Conservation (phyloP, 2,329 filamentous ascomycete species). For the Ilyonectria destructans region DNA sequence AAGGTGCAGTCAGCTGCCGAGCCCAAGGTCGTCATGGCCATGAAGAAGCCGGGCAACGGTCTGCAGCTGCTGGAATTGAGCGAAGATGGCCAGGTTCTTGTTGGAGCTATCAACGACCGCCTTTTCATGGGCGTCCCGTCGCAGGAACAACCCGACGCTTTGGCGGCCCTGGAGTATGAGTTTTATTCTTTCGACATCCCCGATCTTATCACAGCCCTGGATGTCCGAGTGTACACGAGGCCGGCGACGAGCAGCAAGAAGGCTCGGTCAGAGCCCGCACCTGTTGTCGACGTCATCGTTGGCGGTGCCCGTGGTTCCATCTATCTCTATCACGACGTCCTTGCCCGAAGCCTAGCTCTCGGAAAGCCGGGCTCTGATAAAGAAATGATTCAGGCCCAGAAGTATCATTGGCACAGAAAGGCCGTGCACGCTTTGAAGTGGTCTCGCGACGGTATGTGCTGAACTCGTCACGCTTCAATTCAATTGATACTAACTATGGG, state of each 20-base stretch:
- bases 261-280: slow-evolving; percentile 47
- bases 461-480: neutral
- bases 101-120: slow-evolving; percentile 57
- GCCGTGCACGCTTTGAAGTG: slow-evolving; percentile 90
- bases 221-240: slow-evolving; percentile 66
- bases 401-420: slow-evolving; percentile 92
- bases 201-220: slow-evolving; percentile 78
- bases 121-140: slow-evolving; percentile 55
- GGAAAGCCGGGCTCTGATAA: slow-evolving; percentile 58
- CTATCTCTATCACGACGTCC: slow-evolving; percentile 84
- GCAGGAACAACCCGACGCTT: slow-evolving; percentile 37
- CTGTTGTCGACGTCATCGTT: slow-evolving; percentile 80
- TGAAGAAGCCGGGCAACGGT: slow-evolving; percentile 55
- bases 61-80: slow-evolving; percentile 64
- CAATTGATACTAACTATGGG: slow-evolving; percentile 49
- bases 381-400: slow-evolving; percentile 72
- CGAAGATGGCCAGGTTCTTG: slow-evolving; percentile 71
- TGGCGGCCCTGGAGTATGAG: slow-evolving; percentile 62
- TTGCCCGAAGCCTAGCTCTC: slow-evolving; percentile 70
- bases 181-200: slow-evolving; percentile 73
- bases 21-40: slow-evolving; percentile 56
- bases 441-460: slow-evolving; percentile 84
- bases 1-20: slow-evolving; percentile 48
- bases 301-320: slow-evolving; percentile 85
- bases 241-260: slow-evolving; percentile 43